These are phyloP conservation scores for Suillus tomentosus DNA, from an alignment of 768 basidiomycete genomes.

Conservation along the genomic window DNA sequence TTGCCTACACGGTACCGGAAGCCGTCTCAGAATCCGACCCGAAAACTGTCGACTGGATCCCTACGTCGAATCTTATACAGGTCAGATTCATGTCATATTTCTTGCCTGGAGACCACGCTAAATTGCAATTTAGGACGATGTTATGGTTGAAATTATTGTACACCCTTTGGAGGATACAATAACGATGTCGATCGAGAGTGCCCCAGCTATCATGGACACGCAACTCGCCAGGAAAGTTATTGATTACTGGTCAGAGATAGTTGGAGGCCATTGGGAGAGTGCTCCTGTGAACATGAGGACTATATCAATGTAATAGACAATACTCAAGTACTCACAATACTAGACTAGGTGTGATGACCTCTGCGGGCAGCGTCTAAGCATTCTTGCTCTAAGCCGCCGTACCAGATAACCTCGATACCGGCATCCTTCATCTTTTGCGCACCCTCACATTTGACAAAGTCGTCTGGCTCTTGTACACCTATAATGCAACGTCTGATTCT, in stretches of 20 bases:
- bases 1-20: conserved; percentile 38
- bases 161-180: conserved; percentile 21
- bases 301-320: neutral
- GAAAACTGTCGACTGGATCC: conserved; percentile 20
- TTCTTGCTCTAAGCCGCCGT: conserved; percentile 71
- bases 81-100: conserved; percentile 16
- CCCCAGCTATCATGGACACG: conserved; percentile 17
- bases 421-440: conserved; percentile 68
- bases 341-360: conserved; percentile 37
- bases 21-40: conserved; percentile 13
- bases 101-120: neutral
- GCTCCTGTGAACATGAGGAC: neutral
- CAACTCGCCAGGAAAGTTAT: conserved; percentile 22
- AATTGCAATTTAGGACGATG: conserved; percentile 30
- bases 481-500: conserved; percentile 77
- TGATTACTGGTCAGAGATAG: conserved; percentile 22
- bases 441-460: conserved; percentile 94
- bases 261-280: conserved; percentile 12
- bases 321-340: conserved; percentile 2
- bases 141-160: conserved; percentile 36
- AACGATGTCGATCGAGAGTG: conserved; percentile 26
- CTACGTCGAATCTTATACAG: conserved; percentile 28
- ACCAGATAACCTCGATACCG: conserved; percentile 76
- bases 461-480: conserved; percentile 88
- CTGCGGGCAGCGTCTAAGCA: conserved; percentile 81